phyloP scores from a whole-genome alignment of 257 asterid genomes.

The Echites panduratus region DNA sequence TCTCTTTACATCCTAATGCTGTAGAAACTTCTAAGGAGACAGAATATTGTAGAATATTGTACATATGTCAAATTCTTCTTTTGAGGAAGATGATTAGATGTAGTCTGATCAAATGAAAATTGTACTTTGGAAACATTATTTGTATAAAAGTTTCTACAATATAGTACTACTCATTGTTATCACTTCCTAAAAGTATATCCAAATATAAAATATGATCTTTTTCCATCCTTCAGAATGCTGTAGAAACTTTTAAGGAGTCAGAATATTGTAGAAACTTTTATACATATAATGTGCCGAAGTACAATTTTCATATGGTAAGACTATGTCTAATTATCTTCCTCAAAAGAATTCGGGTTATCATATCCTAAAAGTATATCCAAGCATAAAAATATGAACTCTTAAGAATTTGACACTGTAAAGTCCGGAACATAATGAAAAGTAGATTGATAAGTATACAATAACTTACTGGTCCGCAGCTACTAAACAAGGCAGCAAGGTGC shows the following conservation, averaged over 20 bases:
- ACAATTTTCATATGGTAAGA: background rate
- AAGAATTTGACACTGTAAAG: no score
- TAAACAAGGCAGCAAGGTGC: conserved; percentile 79
- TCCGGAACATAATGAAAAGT: background rate
- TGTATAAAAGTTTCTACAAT: background rate
- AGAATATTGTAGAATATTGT: no score
- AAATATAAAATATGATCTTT: background rate
- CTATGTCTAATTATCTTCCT: background rate
- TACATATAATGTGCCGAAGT: no score
- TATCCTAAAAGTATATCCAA: background rate
- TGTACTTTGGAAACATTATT: background rate
- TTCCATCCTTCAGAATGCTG: no score
- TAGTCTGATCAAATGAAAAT: background rate
- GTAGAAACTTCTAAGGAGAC: no score
- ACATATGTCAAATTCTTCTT: no score
- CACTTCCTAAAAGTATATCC: background rate
- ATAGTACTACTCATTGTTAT: background rate
- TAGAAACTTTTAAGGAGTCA: no score
- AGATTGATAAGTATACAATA: conserved; percentile 12
- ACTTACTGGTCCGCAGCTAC: conserved; percentile 82
- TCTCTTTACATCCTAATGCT: background rate
- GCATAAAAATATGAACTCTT: background rate
- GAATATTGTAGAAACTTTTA: no score
- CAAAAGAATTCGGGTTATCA: background rate
- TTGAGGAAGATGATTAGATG: background rate